These are phyloP conservation scores for Carex pumila DNA, from an alignment of 176 grass and related monocot genomes.

Conservation along the genomic window DNA sequence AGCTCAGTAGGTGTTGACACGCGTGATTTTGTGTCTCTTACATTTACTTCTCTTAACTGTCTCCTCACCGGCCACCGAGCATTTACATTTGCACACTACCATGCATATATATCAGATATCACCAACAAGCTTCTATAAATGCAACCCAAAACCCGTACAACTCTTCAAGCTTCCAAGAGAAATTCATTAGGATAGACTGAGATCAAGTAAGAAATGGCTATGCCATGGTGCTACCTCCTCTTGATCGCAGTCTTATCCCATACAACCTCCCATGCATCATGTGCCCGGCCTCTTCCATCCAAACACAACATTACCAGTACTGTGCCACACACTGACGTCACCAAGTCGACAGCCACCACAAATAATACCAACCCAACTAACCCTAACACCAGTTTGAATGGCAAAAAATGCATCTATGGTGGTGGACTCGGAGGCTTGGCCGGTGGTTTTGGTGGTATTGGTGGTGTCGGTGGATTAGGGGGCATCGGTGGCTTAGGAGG, in stretches of 20 bases:
- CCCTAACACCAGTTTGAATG: neutral
- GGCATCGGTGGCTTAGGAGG: neutral
- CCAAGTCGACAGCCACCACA: neutral
- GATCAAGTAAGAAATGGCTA: neutral
- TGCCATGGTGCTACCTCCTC: neutral
- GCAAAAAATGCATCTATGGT: neutral
- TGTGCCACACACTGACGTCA: neutral
- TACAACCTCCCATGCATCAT: slow-evolving; percentile 1
- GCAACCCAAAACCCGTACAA: neutral
- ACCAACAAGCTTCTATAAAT: neutral
- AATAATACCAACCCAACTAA: neutral
- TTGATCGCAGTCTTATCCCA: neutral
- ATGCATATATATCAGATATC: neutral
- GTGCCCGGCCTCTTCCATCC: neutral
- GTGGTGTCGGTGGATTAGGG: neutral
- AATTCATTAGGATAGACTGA: neutral
- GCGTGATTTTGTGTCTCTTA: slow-evolving; percentile 4
- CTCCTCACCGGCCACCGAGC: neutral
- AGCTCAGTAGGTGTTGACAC: neutral
- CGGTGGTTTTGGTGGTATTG: slow-evolving; percentile 11
- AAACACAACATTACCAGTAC: neutral
- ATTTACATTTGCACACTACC: neutral
- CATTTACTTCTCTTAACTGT: slow-evolving; percentile 14
- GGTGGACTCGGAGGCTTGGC: slow-evolving; percentile 20
- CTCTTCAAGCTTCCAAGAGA: neutral